phyloP scores from a whole-genome alignment of 2,329 filamentous ascomycete genomes.

The Cytospora mali region DNA sequence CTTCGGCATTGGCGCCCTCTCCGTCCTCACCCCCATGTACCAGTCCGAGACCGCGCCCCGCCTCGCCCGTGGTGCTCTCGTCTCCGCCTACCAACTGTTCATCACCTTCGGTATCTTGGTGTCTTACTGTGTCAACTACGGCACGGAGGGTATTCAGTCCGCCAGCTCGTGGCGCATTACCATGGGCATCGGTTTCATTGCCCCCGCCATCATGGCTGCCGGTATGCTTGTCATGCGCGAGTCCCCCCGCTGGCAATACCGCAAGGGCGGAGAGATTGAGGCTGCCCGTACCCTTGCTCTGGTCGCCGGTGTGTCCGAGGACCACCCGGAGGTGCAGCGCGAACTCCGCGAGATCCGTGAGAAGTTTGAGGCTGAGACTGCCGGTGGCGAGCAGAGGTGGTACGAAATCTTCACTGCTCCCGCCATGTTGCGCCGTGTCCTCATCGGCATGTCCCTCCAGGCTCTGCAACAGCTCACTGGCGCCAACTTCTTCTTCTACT shows the following conservation, averaged over 20 bases:
- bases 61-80: constrained; percentile 50
- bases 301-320: constrained; percentile 10
- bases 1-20: constrained; percentile 68
- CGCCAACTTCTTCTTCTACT: constrained; percentile 56
- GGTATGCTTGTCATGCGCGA: constrained; percentile 59
- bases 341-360: constrained; percentile 27
- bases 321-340: constrained; percentile 27
- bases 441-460: constrained; percentile 65
- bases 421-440: constrained; percentile 64
- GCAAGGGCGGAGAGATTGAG: constrained; percentile 25
- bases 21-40: constrained; percentile 68
- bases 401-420: constrained; percentile 39
- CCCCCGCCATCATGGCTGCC: constrained; percentile 53
- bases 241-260: constrained; percentile 53
- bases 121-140: constrained; percentile 55
- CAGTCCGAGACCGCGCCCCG: constrained; percentile 65
- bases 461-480: constrained; percentile 71
- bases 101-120: constrained; percentile 34
- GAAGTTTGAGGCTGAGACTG: constrained; percentile 27
- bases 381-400: constrained; percentile 28
- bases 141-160: constrained; percentile 47
- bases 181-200: constrained; percentile 57
- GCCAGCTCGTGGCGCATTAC: constrained; percentile 64
- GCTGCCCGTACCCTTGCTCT: constrained; percentile 27
- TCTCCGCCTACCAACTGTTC: constrained; percentile 39